phyloP scores from a whole-genome alignment of 164 flowering plant genomes.

The Hamamelis virginiana region DNA sequence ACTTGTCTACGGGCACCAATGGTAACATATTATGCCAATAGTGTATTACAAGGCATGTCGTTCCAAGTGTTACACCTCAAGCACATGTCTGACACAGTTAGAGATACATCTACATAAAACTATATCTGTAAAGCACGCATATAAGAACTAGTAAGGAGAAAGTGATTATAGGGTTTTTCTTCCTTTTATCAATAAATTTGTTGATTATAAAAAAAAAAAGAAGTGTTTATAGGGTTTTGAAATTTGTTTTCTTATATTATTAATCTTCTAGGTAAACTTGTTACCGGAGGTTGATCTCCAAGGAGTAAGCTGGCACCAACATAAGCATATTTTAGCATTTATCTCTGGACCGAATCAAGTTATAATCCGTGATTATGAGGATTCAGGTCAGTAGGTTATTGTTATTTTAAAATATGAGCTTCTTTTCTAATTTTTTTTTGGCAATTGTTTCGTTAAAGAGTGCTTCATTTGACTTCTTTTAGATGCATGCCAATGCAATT shows the following conservation, averaged over 20 bases:
- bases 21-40: no score
- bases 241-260: neutral
- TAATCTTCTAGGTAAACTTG: conserved; percentile 46
- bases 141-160: no score
- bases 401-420: neutral
- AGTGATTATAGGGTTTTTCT: no score
- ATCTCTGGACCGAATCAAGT: conserved; percentile 81
- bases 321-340: conserved; percentile 82
- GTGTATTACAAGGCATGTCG: no score
- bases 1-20: no score
- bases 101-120: no score
- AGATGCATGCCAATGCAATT: neutral
- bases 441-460: neutral
- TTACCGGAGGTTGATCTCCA: conserved; percentile 72
- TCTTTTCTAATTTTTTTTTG: no score
- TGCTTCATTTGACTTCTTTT: neutral
- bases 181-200: no score
- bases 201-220: neutral
- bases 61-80: no score
- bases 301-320: conserved; percentile 88
- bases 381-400: conserved; percentile 55
- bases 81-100: no score
- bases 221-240: neutral
- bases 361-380: conserved; percentile 74
- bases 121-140: no score